These are phyloP conservation scores for Talaromyces ruber DNA, from an alignment of 495 filamentous ascomycete species.

Conservation along the genomic window DNA sequence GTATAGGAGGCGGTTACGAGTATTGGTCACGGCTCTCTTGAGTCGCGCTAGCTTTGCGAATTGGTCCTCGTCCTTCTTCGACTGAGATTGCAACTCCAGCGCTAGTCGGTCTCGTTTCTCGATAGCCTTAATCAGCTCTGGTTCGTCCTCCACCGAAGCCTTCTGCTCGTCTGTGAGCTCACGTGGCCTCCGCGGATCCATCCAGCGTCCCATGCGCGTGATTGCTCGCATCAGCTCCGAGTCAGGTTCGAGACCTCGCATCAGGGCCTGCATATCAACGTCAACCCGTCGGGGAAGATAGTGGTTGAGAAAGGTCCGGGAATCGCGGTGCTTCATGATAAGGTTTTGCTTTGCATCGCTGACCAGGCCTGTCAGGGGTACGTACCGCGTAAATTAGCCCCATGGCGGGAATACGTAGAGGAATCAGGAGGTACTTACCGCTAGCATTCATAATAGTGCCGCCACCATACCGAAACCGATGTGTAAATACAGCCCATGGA, in stretches of 20 bases:
- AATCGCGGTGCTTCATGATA: conserved; percentile 25
- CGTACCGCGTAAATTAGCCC: not conserved
- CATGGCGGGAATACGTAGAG: not conserved
- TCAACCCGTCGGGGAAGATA: conserved; percentile 25
- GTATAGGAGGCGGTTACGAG: conserved; percentile 10
- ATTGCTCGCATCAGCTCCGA: conserved; percentile 19
- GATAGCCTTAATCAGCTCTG: conserved; percentile 8
- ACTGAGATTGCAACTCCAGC: conserved; percentile 2
- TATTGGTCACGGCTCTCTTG: conserved; percentile 3
- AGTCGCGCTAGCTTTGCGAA: conserved; percentile 9
- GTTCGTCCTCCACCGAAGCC: conserved; percentile 19
- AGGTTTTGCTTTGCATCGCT: conserved; percentile 31
- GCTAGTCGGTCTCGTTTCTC: conserved; percentile 8
- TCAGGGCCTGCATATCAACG: conserved; percentile 22
- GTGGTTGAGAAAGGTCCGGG: conserved; percentile 25
- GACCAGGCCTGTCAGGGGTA: conserved; percentile 11
- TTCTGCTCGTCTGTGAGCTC: conserved; percentile 17
- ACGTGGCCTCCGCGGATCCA: conserved; percentile 23
- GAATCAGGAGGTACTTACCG: not conserved
- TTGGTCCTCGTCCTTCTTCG: conserved; percentile 1
- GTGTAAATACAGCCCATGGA: conserved; percentile 12
- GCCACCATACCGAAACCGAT: conserved; percentile 6
- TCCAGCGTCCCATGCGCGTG: conserved; percentile 26
- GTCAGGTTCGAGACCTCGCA: conserved; percentile 20
- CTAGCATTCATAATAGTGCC: conserved; percentile 17